Base-by-base conservation (phyloP, 139 green algal species). In the Chlorella ohadii region DNA sequence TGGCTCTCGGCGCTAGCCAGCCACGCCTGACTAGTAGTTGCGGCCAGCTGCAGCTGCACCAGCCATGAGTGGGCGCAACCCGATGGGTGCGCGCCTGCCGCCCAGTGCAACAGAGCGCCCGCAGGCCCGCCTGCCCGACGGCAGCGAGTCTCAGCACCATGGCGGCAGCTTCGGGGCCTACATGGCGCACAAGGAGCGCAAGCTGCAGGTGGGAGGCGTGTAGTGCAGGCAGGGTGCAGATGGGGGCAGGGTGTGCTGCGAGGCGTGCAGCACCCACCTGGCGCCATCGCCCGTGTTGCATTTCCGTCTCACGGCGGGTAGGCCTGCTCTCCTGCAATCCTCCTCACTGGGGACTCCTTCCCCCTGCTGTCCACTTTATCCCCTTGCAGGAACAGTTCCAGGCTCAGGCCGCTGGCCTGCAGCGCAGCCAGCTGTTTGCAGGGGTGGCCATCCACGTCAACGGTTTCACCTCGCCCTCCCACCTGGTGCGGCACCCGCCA, bases 391-490 rank as follows among this genome's bases (percentile, higher is more conserved):
- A 96, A 74, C 95, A 93, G 41, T 89, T 96, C 87, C 73, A 85
- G 61, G 86, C 68, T 61, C n/a, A 83, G 59, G 68, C 84, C 4
- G 82, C 72, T 1, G 28, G 44, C 59, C 82, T 84, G 57, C 79
- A 78, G 36, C 57, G 80, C 55, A 70, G 39, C 20, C 36, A 89
- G n/a, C 76, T 99, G 56, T 99, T 99, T 72, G 22, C 51, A 3
- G 96, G 95, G 2, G 91, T 99, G 12, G 64, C 64, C 13, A 97
- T 99, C 36, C 89, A 94, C 82, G 96, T 99, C 44, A 97, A 99
- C 84, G 96, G 96, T 5, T 91, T 92, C 72, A 98, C 96, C 7
- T 36, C 64, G 4, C 95, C 95, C 12, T 91, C 91, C 1, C 91
- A 96, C 56, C 68, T 83, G 86, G 90, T 89, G 56, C 73, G 88